Conservation (phyloP, 1,284 basidiomycete genomes). For the Singerocomus rubriflavus region DNA sequence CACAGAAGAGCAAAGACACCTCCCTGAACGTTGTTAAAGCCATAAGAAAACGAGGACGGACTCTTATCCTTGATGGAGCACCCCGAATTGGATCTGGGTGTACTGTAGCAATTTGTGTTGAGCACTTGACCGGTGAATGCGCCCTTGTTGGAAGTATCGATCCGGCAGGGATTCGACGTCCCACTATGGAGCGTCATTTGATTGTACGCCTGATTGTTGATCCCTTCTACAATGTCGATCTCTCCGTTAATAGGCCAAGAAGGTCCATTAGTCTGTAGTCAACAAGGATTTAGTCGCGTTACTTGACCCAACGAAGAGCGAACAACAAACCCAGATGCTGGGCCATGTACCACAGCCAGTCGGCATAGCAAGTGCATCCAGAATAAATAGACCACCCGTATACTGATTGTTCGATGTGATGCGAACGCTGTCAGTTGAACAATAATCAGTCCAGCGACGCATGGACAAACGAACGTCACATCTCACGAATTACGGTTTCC, state of each 20-base stretch:
- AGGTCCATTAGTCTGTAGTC: constrained; percentile 45
- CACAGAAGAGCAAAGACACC: constrained; percentile 77
- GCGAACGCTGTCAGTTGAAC: constrained; percentile 49
- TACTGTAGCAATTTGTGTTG: constrained; percentile 40
- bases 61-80: constrained; percentile 46
- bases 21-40: constrained; percentile 64
- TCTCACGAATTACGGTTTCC: constrained; percentile 62
- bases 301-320: background rate
- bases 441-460: constrained; percentile 17
- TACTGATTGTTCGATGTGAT: constrained; percentile 65
- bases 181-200: constrained; percentile 70
- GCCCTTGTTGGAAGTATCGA: background rate
- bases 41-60: constrained; percentile 56
- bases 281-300: background rate
- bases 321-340: constrained; percentile 48
- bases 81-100: constrained; percentile 38
- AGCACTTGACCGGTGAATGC: constrained; percentile 33
- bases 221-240: constrained; percentile 72
- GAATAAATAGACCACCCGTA: constrained; percentile 69
- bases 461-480: background rate
- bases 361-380: constrained; percentile 73
- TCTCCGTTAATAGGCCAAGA: constrained; percentile 68
- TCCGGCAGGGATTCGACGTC: constrained; percentile 13
- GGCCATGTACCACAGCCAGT: constrained; percentile 81
- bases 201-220: constrained; percentile 55